A percentile compares a stretch with the other conserved stretches of the same genome.
Conservation (phyloP, 441 rosid species). For the Gossypium trilobum region DNA sequence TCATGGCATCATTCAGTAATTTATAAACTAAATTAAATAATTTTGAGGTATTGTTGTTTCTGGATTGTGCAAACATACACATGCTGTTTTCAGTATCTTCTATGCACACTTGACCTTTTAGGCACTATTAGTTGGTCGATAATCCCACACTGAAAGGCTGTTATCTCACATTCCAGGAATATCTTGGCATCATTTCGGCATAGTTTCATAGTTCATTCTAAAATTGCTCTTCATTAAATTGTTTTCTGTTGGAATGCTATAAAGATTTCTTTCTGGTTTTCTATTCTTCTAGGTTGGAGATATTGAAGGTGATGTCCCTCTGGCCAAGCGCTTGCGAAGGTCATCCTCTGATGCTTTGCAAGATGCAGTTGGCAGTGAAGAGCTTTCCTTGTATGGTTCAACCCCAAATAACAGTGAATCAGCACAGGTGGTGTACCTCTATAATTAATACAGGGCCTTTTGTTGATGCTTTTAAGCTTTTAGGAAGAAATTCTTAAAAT, state of each 20-base stretch:
- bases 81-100: background rate
- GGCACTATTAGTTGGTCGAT: conserved; percentile 9
- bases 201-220: conserved; percentile 1
- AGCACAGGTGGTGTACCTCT: conserved; percentile 53
- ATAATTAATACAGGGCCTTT: background rate
- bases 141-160: background rate
- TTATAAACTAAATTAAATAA: background rate
- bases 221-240: background rate
- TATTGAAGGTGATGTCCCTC: conserved; percentile 75
- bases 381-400: conserved; percentile 80
- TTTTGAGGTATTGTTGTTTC: background rate
- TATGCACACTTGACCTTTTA: conserved; percentile 1
- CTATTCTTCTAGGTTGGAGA: conserved; percentile 63
- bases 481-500: background rate
- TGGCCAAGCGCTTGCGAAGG: conserved; percentile 69
- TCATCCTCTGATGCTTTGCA: conserved; percentile 81
- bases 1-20: background rate
- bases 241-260: background rate
- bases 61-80: background rate
- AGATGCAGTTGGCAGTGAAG: conserved; percentile 83
- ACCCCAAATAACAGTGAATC: conserved; percentile 71
- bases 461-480: conserved; percentile 14
- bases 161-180: background rate
- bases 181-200: conserved; percentile 1
- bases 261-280: background rate